phyloP scores from a whole-genome alignment of 2,329 filamentous ascomycete genomes.

The Exophiala bonariae region DNA sequence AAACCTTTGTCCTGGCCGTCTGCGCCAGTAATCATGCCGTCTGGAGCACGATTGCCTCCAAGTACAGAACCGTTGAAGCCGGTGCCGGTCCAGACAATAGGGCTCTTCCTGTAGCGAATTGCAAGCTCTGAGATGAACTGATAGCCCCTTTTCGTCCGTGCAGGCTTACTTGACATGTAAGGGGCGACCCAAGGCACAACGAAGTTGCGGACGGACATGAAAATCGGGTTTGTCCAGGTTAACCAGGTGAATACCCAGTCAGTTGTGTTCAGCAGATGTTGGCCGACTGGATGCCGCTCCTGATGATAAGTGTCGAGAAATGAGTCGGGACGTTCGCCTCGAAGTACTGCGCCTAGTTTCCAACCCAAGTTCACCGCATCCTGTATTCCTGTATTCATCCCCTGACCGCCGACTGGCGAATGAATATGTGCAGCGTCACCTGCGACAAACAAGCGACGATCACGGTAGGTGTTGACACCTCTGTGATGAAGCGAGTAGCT shows the following conservation, averaged over 20 bases:
- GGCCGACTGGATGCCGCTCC: conserved; percentile 39
- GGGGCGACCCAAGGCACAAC: background rate
- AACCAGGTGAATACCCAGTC: background rate
- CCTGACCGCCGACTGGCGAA: conserved; percentile 75
- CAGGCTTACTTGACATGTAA: background rate
- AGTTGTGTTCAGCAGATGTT: conserved; percentile 29
- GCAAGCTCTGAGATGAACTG: background rate
- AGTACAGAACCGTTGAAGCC: background rate
- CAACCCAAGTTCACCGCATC: conserved; percentile 47
- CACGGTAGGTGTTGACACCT: conserved; percentile 45
- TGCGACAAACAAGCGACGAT: background rate
- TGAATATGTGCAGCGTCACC: conserved; percentile 59
- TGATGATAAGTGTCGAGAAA: conserved; percentile 39
- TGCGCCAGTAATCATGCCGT: background rate
- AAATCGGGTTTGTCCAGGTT: background rate
- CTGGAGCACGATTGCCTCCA: background rate
- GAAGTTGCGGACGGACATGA: background rate
- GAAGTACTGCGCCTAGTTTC: conserved; percentile 40
- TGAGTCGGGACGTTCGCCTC: conserved; percentile 31
- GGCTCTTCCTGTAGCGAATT: background rate
- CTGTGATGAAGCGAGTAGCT: conserved; percentile 33
- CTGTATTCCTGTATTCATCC: conserved; percentile 78
- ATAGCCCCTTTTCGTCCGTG: background rate
- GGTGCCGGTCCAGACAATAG: background rate
- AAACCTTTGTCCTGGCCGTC: background rate